Conservation (phyloP, 768 basidiomycete genomes). For the Tulasnella sp. region DNA sequence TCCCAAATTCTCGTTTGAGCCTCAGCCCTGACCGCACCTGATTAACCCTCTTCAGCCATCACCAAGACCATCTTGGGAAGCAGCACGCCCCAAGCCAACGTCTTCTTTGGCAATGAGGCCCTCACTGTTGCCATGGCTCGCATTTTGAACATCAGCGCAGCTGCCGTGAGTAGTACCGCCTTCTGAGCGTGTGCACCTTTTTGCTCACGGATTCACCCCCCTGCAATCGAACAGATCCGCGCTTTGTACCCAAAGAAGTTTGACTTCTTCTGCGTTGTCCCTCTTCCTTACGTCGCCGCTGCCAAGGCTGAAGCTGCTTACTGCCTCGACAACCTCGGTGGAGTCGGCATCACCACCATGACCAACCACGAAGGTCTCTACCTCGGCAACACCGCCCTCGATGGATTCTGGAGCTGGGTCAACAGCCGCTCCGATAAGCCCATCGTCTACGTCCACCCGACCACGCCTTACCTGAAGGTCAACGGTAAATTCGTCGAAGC, state of each 20-base stretch:
- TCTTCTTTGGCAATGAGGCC: conserved; percentile 12
- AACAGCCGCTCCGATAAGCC: conserved; percentile 17
- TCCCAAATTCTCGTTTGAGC: no score
- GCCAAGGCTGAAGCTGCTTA: conserved; percentile 17
- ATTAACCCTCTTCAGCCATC: background rate
- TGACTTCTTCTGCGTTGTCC: conserved; percentile 17
- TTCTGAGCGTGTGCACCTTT: no score
- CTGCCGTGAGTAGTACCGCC: conserved; percentile 14
- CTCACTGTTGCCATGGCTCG: conserved; percentile 5
- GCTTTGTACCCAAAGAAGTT: conserved; percentile 18
- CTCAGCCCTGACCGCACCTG: no score
- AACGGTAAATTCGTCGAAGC: conserved; percentile 14
- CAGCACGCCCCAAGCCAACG: conserved; percentile 15
- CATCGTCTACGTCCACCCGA: conserved; percentile 23
- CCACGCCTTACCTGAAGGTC: conserved; percentile 10
- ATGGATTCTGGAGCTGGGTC: background rate
- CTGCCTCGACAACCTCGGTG: conserved; percentile 1
- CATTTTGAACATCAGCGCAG: conserved; percentile 3
- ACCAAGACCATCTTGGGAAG: conserved; percentile 14
- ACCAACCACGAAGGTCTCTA: conserved; percentile 25
- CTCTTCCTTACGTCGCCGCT: conserved; percentile 11
- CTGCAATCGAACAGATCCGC: background rate
- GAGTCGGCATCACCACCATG: conserved; percentile 12
- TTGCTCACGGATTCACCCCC: no score
- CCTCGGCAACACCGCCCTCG: conserved; percentile 19